Evolutionary conservation across 441 rosid species (phyloP).

Genomic region (Eutrema salsugineum): DNA sequence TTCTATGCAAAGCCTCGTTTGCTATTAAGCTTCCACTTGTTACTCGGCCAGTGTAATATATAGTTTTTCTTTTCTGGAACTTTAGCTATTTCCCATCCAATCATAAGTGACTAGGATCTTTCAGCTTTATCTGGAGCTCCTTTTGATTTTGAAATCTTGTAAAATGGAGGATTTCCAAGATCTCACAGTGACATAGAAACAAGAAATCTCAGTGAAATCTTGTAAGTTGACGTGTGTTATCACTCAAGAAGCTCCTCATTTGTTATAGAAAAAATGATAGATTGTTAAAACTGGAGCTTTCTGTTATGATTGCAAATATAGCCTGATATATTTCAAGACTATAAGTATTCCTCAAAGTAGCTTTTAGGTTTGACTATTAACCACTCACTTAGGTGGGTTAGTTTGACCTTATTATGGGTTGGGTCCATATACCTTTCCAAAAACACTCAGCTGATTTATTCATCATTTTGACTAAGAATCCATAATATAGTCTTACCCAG

Average conservation of each 20-base stretch:
- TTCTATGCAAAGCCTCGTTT: background rate
- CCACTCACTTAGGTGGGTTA: slow-evolving; percentile 18
- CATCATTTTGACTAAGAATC: slow-evolving; percentile 2
- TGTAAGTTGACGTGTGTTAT: background rate
- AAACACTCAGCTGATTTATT: background rate
- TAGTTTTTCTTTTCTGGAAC: too few relatives aligned
- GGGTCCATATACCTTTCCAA: slow-evolving; percentile 23
- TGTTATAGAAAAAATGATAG: background rate
- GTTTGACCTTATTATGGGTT: slow-evolving; percentile 14
- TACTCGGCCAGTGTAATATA: too few relatives aligned
- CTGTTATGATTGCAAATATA: slow-evolving; percentile 3
- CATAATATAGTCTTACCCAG: background rate
- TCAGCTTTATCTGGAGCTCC: too few relatives aligned
- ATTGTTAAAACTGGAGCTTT: background rate
- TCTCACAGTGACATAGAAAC: too few relatives aligned
- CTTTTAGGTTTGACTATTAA: slow-evolving; percentile 27
- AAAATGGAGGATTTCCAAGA: too few relatives aligned
- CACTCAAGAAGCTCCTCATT: background rate
- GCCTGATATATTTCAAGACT: slow-evolving; percentile 15
- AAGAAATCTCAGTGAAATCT: too few relatives aligned
- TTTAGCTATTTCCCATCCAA: too few relatives aligned
- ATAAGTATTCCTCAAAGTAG: slow-evolving; percentile 21
- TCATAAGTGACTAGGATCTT: too few relatives aligned
- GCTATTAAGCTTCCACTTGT: background rate
- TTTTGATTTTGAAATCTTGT: too few relatives aligned